Base-by-base conservation (phyloP, 306 rosid genomes). In the Pachyrhizus erosus region DNA sequence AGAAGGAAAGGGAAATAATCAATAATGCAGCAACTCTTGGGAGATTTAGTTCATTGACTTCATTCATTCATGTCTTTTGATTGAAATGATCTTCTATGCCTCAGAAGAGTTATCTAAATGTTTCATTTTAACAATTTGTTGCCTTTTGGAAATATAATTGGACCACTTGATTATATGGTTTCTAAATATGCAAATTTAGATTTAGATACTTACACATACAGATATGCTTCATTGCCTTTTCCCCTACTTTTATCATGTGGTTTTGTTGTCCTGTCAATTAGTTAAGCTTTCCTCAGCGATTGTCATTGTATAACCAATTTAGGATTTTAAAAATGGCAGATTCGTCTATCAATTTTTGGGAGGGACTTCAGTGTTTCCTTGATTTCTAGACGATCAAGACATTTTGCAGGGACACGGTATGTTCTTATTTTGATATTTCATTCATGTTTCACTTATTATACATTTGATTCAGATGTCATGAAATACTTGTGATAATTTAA, bases 381-480 rank as follows among this genome's bases (percentile, higher is more conserved):
- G 88, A 88, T 96, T 85, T 92, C 99, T 81, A 90, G 98, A 70
- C 96, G 99, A 71, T 96, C 99, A 76, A 91, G 98, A 70, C 98
- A 93, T 89, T 96, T 96, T 89, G 99, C 99, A 7, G 99, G 99
- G 86, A 96, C 99, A 77, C 98, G 98, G 98, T 94, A 83, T 84
- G 85, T 39, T 80, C 54, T 52, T 81, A 11, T 46, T 85, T 43
- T 20, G 40, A 42, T 46, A 26, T 72, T 55, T 64, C 17, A 42
- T 81, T 65, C 31, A 40, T 70, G 46, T 75, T 76, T 24, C 70
- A 69, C 55, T 43, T 64, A 60, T 49, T 70, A 49, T 51, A 57
- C 65, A 13, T 13, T 68, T 75, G 82, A 58, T 68, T 80, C 42
- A 34, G 70, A 34, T 80, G 52, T 65, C 26, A 79, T 57, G 67